Evolutionary conservation across 2,329 filamentous ascomycete genomes (phyloP).

Genomic region (Cladosporium sp.): DNA sequence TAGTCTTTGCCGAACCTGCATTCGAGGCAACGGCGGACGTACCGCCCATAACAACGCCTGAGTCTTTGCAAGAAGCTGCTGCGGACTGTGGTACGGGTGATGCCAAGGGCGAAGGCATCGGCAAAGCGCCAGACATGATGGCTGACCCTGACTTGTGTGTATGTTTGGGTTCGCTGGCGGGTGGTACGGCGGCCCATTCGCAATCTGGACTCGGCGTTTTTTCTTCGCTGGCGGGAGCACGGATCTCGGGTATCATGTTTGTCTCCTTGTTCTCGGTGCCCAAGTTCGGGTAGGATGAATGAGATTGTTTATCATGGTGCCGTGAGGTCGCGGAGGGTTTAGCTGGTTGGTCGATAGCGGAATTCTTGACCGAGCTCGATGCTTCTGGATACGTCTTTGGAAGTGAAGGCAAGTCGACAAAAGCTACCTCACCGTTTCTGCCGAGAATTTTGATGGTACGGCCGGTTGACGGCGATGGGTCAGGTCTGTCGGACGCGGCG

Average conservation of each 20-base stretch:
- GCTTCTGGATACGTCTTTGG: background rate
- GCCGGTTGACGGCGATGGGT: background rate
- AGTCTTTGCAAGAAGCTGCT: constrained; percentile 11
- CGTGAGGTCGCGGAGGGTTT: background rate
- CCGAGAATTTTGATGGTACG: constrained; percentile 22
- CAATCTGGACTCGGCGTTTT: background rate
- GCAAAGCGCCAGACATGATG: constrained; percentile 33
- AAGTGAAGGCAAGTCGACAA: constrained; percentile 23
- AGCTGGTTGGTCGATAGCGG: background rate
- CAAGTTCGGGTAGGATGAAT: background rate
- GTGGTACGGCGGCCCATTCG: background rate
- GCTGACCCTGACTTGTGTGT: background rate
- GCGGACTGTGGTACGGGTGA: background rate
- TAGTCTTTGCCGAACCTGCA: background rate
- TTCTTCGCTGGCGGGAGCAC: background rate
- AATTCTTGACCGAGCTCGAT: background rate
- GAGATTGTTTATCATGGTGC: background rate
- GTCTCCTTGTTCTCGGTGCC: background rate
- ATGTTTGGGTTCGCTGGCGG: background rate
- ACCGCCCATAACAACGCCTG: constrained; percentile 3
- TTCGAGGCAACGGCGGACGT: background rate
- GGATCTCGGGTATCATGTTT: background rate
- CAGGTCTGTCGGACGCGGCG: background rate
- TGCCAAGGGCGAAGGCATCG: background rate
- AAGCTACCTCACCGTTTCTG: constrained; percentile 30